Base-by-base conservation (phyloP, 208 protist species). In the Trypanosoma scelopori region DNA sequence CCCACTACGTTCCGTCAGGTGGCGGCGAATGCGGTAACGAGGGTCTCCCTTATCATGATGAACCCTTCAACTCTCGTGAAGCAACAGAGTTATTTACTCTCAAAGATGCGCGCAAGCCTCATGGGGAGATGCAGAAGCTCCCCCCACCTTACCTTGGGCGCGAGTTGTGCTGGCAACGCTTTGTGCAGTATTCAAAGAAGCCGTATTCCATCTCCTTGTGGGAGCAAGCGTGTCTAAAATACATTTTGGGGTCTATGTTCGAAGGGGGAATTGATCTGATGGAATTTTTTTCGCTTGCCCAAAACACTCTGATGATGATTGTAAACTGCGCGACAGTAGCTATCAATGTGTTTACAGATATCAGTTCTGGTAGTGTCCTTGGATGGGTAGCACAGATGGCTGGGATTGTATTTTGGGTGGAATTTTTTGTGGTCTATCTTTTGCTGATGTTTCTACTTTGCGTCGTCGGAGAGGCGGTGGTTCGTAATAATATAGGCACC, bases 141-240 rank as follows among this genome's bases (percentile, higher is more conserved):
- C 55, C 22, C 27, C 35, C 15, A 7, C 22, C 39, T 0, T 35
- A 56, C 30, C 0, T 35, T 28, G 55, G 64, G 25, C 64, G 53
- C 52, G 32, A 7, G 23, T 28, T 62, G 46, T 41, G 56, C 22
- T n/a, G 56, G 46, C 28, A 56, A 25, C 53, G 53, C 16, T 70
- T 62, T 47, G 27, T 55, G 18, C 20, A 23, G n/a, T 15, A 39
- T n/a, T 30, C 25, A 18, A 70, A 55, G 30, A 70, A 46, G 56
- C 55, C 70, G 0, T 65, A 58, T 55, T 41, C 32, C 48, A 74
- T 78, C 53, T 58, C 72, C 12, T 63, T 78, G 25, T 78, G 69
- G 65, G 72, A 78, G 48, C 72, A 78, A 37, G 65, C 58, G n/a
- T 68, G 61, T 28, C 16, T 78, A 18, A 68, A 69, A 32, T 68